Evolutionary conservation across 2,329 filamentous ascomycete genomes (phyloP), one percentile per base, ranked within the genome.

Genomic region (Claviceps maximensis): DNA sequence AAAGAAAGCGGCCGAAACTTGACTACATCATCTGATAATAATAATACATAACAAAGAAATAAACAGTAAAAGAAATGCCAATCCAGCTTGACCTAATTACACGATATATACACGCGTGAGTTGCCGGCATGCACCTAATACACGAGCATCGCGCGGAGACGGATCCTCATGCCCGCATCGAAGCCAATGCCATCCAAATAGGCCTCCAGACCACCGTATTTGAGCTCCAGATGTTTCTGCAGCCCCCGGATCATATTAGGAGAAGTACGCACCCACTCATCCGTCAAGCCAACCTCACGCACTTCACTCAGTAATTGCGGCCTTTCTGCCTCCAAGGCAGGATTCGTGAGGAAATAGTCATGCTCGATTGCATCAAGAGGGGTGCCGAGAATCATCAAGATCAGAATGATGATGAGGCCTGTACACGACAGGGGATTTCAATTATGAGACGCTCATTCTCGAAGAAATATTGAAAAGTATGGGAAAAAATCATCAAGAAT

Each of bases 211-310:
- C 86, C 82, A 1, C 86, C 86, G 65, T 89, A 86, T 51, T 69
- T 74, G 3, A 71, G 65, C 2, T 77, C 62, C 5, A 95, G 66
- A 63, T 87, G 80, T 17, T 60, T 63, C 29, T 73, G 66, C 4
- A 89, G 74, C 12, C 71, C 72, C 17, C 64, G 59, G n/a, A 88
- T 81, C 70, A 90, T 83, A 2, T 79, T 76, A 4, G 69, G 65
- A 2, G 82, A 78, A 59, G 85, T 87, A 23, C 75, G 73, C 0
- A 79, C 84, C 74, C 89, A 95, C 2, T 82, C 79, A n/a, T 84
- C 80, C 0, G 81, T 76, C 50, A 95, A 69, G 0, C 89, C 88
- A 58, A 93, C 80, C 47, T 77, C 74, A 4, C 69, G 65, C 52
- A 94, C 84, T 67, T 94, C 87, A 48, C 71, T 69, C 57, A 91